These are phyloP conservation scores for Fraxinus pennsylvanica DNA, from an alignment of 257 asterid species.

Conservation along the genomic window DNA sequence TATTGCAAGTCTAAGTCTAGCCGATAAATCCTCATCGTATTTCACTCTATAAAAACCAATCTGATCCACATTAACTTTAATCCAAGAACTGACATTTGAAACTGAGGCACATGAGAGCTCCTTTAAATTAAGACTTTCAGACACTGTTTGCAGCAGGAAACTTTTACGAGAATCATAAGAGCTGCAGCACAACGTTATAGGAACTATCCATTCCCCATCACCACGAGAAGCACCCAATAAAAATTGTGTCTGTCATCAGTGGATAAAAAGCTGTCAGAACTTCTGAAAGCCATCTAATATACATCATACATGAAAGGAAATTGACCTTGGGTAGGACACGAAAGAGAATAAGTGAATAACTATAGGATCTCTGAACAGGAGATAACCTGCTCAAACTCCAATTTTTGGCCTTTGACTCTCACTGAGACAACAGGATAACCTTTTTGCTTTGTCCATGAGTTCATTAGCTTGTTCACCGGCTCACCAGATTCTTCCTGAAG, in stretches of 20 bases:
- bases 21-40: conserved; percentile 77
- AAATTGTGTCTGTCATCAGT: conserved; percentile 69
- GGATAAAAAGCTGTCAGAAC: conserved; percentile 26
- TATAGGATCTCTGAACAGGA: conserved; percentile 5
- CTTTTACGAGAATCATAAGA: conserved; percentile 70
- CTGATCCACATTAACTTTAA: conserved; percentile 80
- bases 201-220: conserved; percentile 93
- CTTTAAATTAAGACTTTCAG: conserved; percentile 59
- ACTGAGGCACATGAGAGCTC: conserved; percentile 51
- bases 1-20: conserved; percentile 79
- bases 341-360: background rate
- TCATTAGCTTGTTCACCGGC: conserved; percentile 87
- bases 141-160: conserved; percentile 70
- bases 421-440: conserved; percentile 94
- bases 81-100: conserved; percentile 60
- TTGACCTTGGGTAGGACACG: background rate
- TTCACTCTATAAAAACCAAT: conserved; percentile 86
- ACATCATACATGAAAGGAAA: background rate
- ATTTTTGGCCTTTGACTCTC: conserved; percentile 56
- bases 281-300: conserved; percentile 5
- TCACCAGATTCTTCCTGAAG: conserved; percentile 90
- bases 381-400: conserved; percentile 88
- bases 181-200: conserved; percentile 71
- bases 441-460: conserved; percentile 88
- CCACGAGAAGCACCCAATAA: conserved; percentile 75